phyloP scores from a whole-genome alignment of 345 rosid species.

The Citrus hindsii region DNA sequence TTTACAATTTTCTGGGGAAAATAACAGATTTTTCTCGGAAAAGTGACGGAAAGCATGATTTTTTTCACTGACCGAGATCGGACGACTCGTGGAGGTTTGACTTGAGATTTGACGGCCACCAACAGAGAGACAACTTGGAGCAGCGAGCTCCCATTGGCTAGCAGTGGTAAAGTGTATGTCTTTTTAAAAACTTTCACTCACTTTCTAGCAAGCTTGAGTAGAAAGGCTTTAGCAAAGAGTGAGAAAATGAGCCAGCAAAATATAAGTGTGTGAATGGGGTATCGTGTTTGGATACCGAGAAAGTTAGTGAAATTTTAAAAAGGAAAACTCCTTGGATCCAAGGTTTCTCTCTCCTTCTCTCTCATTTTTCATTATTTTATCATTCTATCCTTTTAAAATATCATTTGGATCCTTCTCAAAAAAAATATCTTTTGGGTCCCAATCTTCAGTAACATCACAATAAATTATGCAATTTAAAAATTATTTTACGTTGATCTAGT shows the following conservation, averaged over 20 bases:
- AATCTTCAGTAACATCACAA: background rate
- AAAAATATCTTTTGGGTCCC: background rate
- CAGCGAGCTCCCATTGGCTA: slow-evolving; percentile 82
- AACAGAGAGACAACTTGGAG: slow-evolving; percentile 85
- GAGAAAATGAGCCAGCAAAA: slow-evolving; percentile 21
- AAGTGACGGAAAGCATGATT: slow-evolving; percentile 17
- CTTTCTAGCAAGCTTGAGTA: slow-evolving; percentile 17
- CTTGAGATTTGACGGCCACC: slow-evolving; percentile 75
- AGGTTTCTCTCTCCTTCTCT: slow-evolving; percentile 11
- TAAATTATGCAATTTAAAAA: too few relatives aligned
- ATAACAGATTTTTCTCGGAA: slow-evolving; percentile 22
- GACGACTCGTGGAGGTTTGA: slow-evolving; percentile 56
- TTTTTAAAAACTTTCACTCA: slow-evolving; percentile 1
- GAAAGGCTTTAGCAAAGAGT: slow-evolving; percentile 26
- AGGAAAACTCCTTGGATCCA: slow-evolving; percentile 41
- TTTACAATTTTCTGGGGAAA: background rate
- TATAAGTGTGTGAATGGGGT: slow-evolving; percentile 21
- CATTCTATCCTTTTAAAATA: slow-evolving; percentile 23
- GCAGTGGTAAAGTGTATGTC: background rate
- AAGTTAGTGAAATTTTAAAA: slow-evolving; percentile 18
- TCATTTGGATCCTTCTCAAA: background rate
- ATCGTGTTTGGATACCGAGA: slow-evolving; percentile 41
- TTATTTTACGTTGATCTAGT: too few relatives aligned
- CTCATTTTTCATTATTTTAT: slow-evolving; percentile 16
- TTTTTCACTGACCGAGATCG: slow-evolving; percentile 55